Evolutionary conservation across 768 basidiomycete genomes (phyloP).

Genomic region (Hypholoma fasciculare): DNA sequence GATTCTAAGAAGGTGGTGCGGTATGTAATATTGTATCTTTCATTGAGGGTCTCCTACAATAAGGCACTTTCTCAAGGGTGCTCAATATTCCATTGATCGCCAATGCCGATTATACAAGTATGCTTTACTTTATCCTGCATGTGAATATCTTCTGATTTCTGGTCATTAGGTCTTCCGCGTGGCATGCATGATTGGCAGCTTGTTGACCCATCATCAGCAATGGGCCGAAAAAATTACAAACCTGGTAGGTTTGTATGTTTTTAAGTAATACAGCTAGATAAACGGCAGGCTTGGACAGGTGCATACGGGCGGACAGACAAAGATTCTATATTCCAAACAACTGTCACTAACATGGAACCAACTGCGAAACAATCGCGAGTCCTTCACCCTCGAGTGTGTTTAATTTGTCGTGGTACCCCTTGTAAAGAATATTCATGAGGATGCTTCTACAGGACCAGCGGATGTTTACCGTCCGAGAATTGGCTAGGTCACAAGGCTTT

Average conservation of each 20-base stretch:
- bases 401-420: not conserved
- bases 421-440: not conserved
- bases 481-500: slow-evolving; percentile 82
- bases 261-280: not conserved
- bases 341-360: slow-evolving; percentile 76
- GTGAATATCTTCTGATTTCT: not conserved
- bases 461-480: slow-evolving; percentile 72
- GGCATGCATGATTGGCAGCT: slow-evolving; percentile 60
- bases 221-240: slow-evolving; percentile 51
- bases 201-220: slow-evolving; percentile 57
- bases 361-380: slow-evolving; percentile 77
- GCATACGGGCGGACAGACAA: slow-evolving; percentile 59
- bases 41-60: not conserved
- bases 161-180: slow-evolving; percentile 38
- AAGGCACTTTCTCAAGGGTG: slow-evolving; percentile 39
- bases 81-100: slow-evolving; percentile 55
- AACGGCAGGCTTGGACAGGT: slow-evolving; percentile 24
- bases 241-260: slow-evolving; percentile 35
- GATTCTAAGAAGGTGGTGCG: slow-evolving; percentile 49
- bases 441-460: slow-evolving; percentile 53
- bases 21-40: not conserved
- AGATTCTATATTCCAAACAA: slow-evolving; percentile 64
- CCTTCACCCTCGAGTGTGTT: slow-evolving; percentile 61
- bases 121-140: slow-evolving; percentile 9
- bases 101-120: slow-evolving; percentile 69